phyloP scores from a whole-genome alignment of 768 basidiomycete species.

The Atractiella rhizophila region DNA sequence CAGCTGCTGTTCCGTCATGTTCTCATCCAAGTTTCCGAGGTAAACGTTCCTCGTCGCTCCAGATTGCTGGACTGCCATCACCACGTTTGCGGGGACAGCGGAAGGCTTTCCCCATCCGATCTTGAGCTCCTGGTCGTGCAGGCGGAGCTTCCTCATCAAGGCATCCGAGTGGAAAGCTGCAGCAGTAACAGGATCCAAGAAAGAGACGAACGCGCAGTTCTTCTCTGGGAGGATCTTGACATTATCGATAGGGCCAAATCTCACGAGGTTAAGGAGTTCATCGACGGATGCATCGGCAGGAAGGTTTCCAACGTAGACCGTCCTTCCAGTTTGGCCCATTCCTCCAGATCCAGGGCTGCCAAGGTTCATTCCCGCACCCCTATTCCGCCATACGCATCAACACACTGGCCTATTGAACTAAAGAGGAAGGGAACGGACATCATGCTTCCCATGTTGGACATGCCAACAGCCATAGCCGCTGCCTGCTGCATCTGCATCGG shows the following conservation, averaged over 20 bases:
- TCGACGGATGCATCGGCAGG: conserved; percentile 89
- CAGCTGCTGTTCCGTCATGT: conserved; percentile 68
- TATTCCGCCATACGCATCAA: too few species aligned
- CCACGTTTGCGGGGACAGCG: conserved; percentile 60
- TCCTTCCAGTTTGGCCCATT: too few species aligned
- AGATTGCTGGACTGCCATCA: conserved; percentile 64
- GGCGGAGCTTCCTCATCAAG: conserved; percentile 66
- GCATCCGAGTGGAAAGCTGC: conserved; percentile 96
- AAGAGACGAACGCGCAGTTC: conserved; percentile 91
- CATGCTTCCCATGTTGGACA: too few species aligned
- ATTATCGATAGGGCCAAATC: conserved; percentile 86
- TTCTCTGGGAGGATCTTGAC: conserved; percentile 89
- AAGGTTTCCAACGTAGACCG: too few species aligned
- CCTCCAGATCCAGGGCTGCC: too few species aligned
- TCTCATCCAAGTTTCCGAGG: conserved; percentile 72
- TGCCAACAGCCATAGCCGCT: too few species aligned
- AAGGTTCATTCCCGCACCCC: too few species aligned
- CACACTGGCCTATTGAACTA: too few species aligned
- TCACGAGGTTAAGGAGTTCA: conserved; percentile 87
- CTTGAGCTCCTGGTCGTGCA: conserved; percentile 89
- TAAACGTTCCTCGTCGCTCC: conserved; percentile 93
- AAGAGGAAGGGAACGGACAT: too few species aligned
- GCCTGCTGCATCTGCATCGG: too few species aligned
- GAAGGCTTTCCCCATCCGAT: conserved; percentile 97
- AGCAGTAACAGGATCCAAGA: conserved; percentile 76